Conservation (phyloP, 1,284 basidiomycete species). For the Puccinia horiana region DNA sequence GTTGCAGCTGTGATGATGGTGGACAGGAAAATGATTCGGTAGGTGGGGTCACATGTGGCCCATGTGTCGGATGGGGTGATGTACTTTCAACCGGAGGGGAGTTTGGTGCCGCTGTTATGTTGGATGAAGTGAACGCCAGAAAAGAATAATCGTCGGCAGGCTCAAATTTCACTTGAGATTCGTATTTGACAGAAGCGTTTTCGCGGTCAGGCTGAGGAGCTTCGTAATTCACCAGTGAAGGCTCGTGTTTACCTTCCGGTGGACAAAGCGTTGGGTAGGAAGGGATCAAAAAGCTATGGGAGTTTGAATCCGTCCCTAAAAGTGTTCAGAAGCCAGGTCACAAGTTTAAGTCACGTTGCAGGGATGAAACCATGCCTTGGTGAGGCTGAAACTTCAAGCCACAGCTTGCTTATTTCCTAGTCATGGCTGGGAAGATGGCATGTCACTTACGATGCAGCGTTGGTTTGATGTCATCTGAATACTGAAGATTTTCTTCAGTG, state of each 20-base stretch:
- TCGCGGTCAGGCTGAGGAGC: not conserved
- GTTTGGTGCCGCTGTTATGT: not conserved
- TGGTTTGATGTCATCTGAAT: constrained; percentile 21
- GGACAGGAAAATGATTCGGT: not conserved
- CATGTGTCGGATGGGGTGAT: not conserved
- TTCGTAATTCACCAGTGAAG: not conserved
- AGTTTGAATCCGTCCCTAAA: constrained; percentile 8
- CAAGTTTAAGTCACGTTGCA: not conserved
- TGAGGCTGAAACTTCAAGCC: constrained; percentile 23
- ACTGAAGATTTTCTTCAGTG: constrained; percentile 8
- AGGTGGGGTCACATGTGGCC: not conserved
- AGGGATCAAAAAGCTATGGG: not conserved
- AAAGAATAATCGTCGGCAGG: not conserved
- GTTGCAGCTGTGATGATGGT: not conserved
- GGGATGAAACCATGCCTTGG: not conserved
- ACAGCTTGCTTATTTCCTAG: not conserved
- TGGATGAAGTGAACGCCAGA: not conserved
- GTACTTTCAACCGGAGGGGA: not conserved
- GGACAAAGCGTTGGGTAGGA: not conserved
- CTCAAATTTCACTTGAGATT: constrained; percentile 9
- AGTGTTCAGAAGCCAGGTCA: not conserved
- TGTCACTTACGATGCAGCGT: constrained; percentile 12
- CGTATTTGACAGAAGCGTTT: not conserved
- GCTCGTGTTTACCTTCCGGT: not conserved
- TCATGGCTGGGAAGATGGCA: not conserved